Evolutionary conservation across 2,329 filamentous ascomycete genomes (phyloP).

Genomic region (Sclerotinia spermophila): DNA sequence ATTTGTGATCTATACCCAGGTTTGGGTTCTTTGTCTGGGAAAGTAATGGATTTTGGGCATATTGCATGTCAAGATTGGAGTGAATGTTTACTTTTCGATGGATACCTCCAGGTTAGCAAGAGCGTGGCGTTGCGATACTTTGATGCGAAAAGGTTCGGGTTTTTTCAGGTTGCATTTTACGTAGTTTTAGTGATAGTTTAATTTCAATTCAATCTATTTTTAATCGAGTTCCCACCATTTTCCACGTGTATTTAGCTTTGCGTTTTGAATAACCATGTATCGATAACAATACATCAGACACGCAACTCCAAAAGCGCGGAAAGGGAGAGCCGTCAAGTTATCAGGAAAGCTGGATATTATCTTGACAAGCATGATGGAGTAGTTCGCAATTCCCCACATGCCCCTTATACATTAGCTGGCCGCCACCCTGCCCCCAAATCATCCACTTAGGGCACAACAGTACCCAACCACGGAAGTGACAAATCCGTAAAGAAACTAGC

Average conservation of each 20-base stretch:
- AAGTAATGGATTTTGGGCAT: neutral
- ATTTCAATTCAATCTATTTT: neutral
- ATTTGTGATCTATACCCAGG: neutral
- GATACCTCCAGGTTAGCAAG: neutral
- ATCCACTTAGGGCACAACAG: neutral
- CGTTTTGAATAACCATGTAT: neutral
- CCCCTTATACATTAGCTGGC: neutral
- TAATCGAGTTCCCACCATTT: neutral
- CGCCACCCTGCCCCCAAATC: no score
- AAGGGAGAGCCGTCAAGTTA: neutral
- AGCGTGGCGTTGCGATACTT: neutral
- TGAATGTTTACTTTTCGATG: neutral
- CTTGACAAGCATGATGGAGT: neutral
- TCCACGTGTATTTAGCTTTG: no score
- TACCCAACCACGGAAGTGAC: neutral
- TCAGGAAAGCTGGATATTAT: neutral
- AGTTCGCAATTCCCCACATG: neutral
- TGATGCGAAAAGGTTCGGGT: neutral
- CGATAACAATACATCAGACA: neutral
- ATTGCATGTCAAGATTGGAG: neutral
- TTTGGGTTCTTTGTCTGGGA: neutral
- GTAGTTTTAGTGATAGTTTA: neutral
- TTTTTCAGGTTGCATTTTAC: neutral
- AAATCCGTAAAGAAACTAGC: constrained; percentile 13
- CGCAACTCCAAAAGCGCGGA: no score